Base-by-base conservation (phyloP, 352 stramenopile species). In the Phytopythium sindhum region DNA sequence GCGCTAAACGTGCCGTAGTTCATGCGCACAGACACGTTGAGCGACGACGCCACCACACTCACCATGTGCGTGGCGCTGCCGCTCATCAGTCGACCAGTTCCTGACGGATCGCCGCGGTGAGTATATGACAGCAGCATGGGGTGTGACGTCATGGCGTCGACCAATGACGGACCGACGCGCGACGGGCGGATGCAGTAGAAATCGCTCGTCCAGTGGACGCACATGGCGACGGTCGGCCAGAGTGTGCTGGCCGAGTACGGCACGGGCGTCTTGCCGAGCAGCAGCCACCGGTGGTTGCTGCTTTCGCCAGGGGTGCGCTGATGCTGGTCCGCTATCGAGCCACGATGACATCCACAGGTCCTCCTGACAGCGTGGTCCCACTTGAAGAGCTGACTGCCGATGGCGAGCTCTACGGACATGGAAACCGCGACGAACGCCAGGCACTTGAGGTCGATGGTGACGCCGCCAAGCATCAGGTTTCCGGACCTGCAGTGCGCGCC, bases 401-500 rank as follows among this genome's bases (percentile, higher is more conserved):
- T 39, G 28, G 50, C 50, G 10, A 56, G 50, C 11, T 12, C 50
- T 26, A 56, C 21, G 19, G 50, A 56, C 31, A 68, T 26, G 4
- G 66, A 4, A 1, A 69, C 39, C 4, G 74, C 26, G 11, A 76
- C 37, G 21, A 64, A 77, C 29, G 65, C 39, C 1, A 80, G 37
- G 29, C 65, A 68, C 31, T 77, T 80, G 8, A 75, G 39, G n/a
- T 80, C 73, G 17, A 77, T 75, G 29, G 73, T 52, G 2, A 77
- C 45, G 17, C 73, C 69, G 4, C 70, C 67, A 8, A 80, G 69
- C 28, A 64, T 31, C 4, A 53, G 14, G 19, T 33, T 70, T 3
- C 72, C 69, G 10, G 24, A 66, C 35, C 69, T 64, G 57, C 61
- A 59, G 37, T 65, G 63, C 1, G 39, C 19, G 17, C 68, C 64